Evolutionary conservation across 352 stramenopile species (phyloP), one percentile per base, ranked within the genome.

Genomic region (Phytophthora agathidicida): DNA sequence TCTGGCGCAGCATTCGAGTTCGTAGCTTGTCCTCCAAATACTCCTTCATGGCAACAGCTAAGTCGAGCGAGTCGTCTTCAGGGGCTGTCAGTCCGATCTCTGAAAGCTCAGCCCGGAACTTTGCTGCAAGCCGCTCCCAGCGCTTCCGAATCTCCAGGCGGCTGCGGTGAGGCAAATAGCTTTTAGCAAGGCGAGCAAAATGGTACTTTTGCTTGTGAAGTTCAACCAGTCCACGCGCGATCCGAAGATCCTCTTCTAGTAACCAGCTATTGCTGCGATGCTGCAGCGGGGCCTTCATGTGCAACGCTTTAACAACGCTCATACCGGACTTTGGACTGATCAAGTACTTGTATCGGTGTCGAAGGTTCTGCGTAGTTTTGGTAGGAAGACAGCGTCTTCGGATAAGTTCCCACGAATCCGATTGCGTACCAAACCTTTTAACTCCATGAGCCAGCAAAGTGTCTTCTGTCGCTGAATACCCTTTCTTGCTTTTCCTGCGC

Each of bases 191-290:
- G 13, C 71, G 71, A 24, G 80, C 63, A 66, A 91, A 95, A 13
- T 73, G 73, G 36, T 80, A 73, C 17, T 75, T 83, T 39, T 90
- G 78, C n/a, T 76, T 60, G 53, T 80, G 70, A 8, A 89, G 82
- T 44, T 87, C 80, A 36, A 88, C 54, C 17, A 91, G 68, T 5
- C 83, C 86, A n/a, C 86, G 76, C 4, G 75, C 74, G 43, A 95
- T 75, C 5, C 86, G 79, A 23, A 95, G 39, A 35, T 95, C 86
- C 50, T 95, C 86, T 73, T 95, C 86, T 6, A 93, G 60, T 42
- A 91, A 56, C 83, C 83, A 95, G 14, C 56, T 60, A 16, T 68
- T 66, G 26, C 69, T 73, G 22, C 74, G 66, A 0, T 76, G 64
- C 10, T 77, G 59, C 0, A 72, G 61, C 0, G 66, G 38, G 19